Percentiles rank a stretch among this genome's conserved stretches.
Evolutionary conservation across 306 rosid genomes (phyloP).

Genomic region (Quillaja saponaria): DNA sequence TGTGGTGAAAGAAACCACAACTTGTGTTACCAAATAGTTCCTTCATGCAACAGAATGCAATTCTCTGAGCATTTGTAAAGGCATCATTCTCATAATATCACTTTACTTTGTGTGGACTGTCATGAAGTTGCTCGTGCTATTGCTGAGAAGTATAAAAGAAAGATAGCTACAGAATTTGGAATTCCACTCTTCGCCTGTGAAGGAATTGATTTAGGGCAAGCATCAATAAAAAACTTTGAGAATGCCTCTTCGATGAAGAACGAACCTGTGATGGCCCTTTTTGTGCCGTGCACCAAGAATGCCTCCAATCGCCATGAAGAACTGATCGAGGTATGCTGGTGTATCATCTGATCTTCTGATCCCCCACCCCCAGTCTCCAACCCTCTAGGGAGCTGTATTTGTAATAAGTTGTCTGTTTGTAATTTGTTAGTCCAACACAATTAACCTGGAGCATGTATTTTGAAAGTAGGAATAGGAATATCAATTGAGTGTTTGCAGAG

Average conservation of each 20-base stretch:
- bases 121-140: slow-evolving; percentile 96
- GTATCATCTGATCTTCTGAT: neutral
- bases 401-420: neutral
- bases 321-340: slow-evolving; percentile 61
- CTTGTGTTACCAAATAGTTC: slow-evolving; percentile 88
- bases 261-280: slow-evolving; percentile 96
- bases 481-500: slow-evolving; percentile 6
- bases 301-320: slow-evolving; percentile 80
- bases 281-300: slow-evolving; percentile 85
- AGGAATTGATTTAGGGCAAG: slow-evolving; percentile 61
- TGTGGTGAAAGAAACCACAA: slow-evolving; percentile 94
- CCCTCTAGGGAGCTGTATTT: neutral
- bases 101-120: slow-evolving; percentile 95
- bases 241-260: slow-evolving; percentile 80
- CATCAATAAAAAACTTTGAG: slow-evolving; percentile 35
- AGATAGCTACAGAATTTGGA: slow-evolving; percentile 79
- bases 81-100: slow-evolving; percentile 96
- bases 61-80: slow-evolving; percentile 97
- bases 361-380: no score
- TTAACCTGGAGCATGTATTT: slow-evolving; percentile 11
- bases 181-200: slow-evolving; percentile 84
- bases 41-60: slow-evolving; percentile 94
- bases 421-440: slow-evolving; percentile 18
- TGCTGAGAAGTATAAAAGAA: slow-evolving; percentile 89
- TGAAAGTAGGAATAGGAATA: neutral